Conservation (phyloP, 768 basidiomycete species). For the Flagelloscypha sp. region DNA sequence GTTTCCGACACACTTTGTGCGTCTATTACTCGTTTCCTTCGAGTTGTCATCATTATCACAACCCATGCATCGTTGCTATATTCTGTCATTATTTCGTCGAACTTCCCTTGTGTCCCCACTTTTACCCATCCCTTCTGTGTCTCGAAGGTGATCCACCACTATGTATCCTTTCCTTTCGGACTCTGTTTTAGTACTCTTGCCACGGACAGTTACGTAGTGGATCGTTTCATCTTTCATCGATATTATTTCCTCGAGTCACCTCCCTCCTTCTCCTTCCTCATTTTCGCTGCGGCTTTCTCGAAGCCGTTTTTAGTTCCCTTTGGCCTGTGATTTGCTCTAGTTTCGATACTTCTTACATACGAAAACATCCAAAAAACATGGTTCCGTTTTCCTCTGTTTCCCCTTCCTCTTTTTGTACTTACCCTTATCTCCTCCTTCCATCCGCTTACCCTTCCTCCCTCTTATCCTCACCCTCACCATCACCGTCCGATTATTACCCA, state of each 20-base stretch:
- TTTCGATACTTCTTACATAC: slow-evolving; percentile 14
- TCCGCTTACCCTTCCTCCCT: slow-evolving; percentile 20
- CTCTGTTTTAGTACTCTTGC: slow-evolving; percentile 6
- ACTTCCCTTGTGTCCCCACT: slow-evolving; percentile 8
- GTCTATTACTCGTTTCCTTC: background rate
- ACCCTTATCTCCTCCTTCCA: slow-evolving; percentile 13
- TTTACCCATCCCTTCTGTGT: slow-evolving; percentile 6
- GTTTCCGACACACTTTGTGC: slow-evolving; percentile 9
- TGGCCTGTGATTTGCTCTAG: slow-evolving; percentile 9
- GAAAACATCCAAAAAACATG: no score
- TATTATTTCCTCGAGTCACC: slow-evolving; percentile 2
- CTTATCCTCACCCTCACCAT: slow-evolving; percentile 17
- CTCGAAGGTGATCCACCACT: slow-evolving; percentile 1
- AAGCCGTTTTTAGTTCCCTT: slow-evolving; percentile 18
- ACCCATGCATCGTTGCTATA: background rate
- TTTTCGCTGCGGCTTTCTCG: slow-evolving; percentile 12
- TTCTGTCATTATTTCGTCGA: background rate
- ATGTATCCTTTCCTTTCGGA: background rate
- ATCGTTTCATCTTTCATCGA: slow-evolving; percentile 2
- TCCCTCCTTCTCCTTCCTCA: slow-evolving; percentile 10
- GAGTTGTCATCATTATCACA: slow-evolving; percentile 1
- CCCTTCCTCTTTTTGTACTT: slow-evolving; percentile 12
- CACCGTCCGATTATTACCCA: no score
- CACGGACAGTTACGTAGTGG: slow-evolving; percentile 1
- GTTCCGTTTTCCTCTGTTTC: slow-evolving; percentile 16